Base-by-base conservation (phyloP, 108 stramenopile genomes). In the Discostella pseudostelligera region DNA sequence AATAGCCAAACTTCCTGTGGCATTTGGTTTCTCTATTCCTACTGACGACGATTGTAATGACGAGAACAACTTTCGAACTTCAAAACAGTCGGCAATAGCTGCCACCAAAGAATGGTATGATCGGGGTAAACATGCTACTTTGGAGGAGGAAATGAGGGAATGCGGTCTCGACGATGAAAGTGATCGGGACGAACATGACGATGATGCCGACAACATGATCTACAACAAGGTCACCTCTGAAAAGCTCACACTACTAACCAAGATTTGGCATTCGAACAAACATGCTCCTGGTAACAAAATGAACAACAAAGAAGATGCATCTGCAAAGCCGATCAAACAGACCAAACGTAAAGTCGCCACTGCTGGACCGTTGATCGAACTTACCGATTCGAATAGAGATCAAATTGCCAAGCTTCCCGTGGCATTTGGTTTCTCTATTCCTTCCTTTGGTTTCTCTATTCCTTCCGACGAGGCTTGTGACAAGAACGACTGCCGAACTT, bases 351-450 rank as follows among this genome's bases (percentile, higher is more conserved):
- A 43, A 43, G 42, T 43, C 9, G 42, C 42, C 42, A 8, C 9
- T 12, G 42, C 42, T 43, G 12, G 42, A n/a, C 12, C 12, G 2
- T 2, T n/a, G 29, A 36, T 55, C 11, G n/a, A 55, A 35, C 32
- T 55, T 0, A 36, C 28, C 32, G 32, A 55, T 29, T 55, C 32
- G 32, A 55, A 55, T 36, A 35, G 32, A 8, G 54, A 55, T 36
- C 54, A 55, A 55, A 55, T 14, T 35, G 54, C 54, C 2, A 55
- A 55, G 12, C 35, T 55, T 35, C 54, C 54, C 32, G 28, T 55
- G 13, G 54, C 35, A 55, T 55, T 36, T 12, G 35, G 36, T 17
- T 56, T 37, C 32, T 32, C 32, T 32, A 32, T 32, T 32, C 5
- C 32, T 32, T 4, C 5, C 4, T 55, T 36, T 12, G 35, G 36